phyloP scores from a whole-genome alignment of 768 basidiomycete genomes.

The Scleroderma citrinum region DNA sequence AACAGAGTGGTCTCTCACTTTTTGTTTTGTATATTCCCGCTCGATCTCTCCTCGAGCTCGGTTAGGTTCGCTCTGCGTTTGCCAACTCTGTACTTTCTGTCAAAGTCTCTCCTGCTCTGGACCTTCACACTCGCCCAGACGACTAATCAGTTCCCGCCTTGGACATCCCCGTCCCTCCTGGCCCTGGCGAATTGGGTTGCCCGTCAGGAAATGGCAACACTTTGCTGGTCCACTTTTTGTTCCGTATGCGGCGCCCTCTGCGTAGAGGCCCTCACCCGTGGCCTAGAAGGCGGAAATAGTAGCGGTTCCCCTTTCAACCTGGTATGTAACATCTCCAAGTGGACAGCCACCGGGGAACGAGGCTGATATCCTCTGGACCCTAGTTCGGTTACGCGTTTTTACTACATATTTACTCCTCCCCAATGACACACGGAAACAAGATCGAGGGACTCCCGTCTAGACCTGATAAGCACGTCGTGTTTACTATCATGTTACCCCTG shows the following conservation, averaged over 20 bases:
- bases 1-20: constrained; percentile 18
- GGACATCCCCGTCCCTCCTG: constrained; percentile 26
- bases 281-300: constrained; percentile 55
- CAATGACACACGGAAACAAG: constrained; percentile 46
- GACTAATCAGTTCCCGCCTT: constrained; percentile 35
- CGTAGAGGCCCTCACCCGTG: constrained; percentile 60
- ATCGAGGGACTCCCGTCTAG: constrained; percentile 45
- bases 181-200: constrained; percentile 41
- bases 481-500: constrained; percentile 67
- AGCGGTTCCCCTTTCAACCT: constrained; percentile 66
- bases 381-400: constrained; percentile 77
- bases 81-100: constrained; percentile 59
- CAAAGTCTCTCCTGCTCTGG: constrained; percentile 54
- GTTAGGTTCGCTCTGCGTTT: constrained; percentile 56
- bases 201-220: constrained; percentile 47
- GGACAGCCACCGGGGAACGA: constrained; percentile 1
- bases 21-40: constrained; percentile 47
- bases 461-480: constrained; percentile 68
- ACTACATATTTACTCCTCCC: constrained; percentile 67
- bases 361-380: constrained; percentile 1
- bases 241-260: constrained; percentile 61
- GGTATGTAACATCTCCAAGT: constrained; percentile 37
- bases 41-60: constrained; percentile 55
- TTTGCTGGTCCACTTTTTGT: constrained; percentile 73
- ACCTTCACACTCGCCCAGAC: constrained; percentile 53